Conservation (phyloP, 1,284 basidiomycete species). For the Laetiporus sulphureus region DNA sequence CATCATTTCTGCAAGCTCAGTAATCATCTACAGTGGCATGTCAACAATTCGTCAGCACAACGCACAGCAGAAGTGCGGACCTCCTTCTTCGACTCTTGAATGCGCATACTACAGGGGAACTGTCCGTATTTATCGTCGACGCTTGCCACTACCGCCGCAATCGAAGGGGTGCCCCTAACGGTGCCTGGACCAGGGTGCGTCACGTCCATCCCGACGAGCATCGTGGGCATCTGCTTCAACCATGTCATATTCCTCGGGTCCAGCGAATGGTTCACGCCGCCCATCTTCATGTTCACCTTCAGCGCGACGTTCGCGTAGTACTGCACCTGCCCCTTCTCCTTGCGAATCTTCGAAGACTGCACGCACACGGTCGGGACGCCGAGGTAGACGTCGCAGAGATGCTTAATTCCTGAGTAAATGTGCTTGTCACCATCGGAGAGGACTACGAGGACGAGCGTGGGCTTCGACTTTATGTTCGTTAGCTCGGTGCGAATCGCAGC, state of each 20-base stretch:
- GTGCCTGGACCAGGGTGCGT: constrained; percentile 72
- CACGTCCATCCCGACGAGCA: constrained; percentile 80
- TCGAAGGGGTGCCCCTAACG: constrained; percentile 61
- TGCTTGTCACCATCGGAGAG: constrained; percentile 62
- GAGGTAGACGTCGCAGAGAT: constrained; percentile 56
- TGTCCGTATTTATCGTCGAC: constrained; percentile 56
- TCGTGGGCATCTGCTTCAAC: constrained; percentile 54
- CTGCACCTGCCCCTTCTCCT: constrained; percentile 56
- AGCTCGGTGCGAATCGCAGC: constrained; percentile 25
- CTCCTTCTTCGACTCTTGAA: constrained; percentile 72
- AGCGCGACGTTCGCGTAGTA: constrained; percentile 76
- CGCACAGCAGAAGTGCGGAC: constrained; percentile 27
- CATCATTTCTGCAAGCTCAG: constrained; percentile 64
- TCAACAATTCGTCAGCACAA: neutral
- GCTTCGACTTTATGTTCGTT: constrained; percentile 24
- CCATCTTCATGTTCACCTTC: constrained; percentile 78
- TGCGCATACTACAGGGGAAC: constrained; percentile 65
- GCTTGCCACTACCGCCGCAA: constrained; percentile 77
- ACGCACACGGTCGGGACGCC: constrained; percentile 68
- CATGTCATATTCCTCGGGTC: constrained; percentile 42
- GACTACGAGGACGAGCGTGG: constrained; percentile 38
- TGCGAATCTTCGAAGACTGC: constrained; percentile 54
- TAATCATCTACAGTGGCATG: constrained; percentile 51
- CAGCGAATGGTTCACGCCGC: constrained; percentile 66
- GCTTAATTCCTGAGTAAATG: constrained; percentile 66